Evolutionary conservation across 768 basidiomycete species (phyloP).

Genomic region (Pholiota microspora): DNA sequence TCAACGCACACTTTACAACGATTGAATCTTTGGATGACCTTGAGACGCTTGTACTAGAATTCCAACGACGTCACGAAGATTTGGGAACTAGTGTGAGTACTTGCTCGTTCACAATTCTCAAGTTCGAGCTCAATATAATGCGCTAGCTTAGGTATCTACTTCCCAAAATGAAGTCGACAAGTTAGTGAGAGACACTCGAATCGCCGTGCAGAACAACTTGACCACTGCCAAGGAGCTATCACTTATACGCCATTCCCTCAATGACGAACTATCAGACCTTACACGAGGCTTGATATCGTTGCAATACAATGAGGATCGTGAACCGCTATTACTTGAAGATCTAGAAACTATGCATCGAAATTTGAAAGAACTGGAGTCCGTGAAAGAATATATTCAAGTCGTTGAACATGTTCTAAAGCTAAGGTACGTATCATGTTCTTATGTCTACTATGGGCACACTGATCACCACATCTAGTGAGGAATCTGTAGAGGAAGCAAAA

Average conservation of each 20-base stretch:
- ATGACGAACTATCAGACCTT: constrained; percentile 74
- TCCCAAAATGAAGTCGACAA: constrained; percentile 49
- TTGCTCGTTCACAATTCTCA: constrained; percentile 5
- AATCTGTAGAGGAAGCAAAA: constrained; percentile 52
- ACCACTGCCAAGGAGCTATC: constrained; percentile 71
- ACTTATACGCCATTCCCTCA: constrained; percentile 70
- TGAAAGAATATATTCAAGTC: constrained; percentile 74
- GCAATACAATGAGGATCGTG: constrained; percentile 41
- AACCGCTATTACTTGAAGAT: constrained; percentile 74
- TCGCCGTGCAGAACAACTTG: constrained; percentile 46
- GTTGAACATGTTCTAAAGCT: constrained; percentile 68
- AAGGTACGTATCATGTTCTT: constrained; percentile 47
- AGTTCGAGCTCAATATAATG: constrained; percentile 31
- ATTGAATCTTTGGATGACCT: constrained; percentile 51
- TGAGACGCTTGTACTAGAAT: constrained; percentile 40
- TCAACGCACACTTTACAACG: constrained; percentile 48
- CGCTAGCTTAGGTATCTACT: constrained; percentile 55
- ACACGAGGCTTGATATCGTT: constrained; percentile 63
- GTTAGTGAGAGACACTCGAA: constrained; percentile 48
- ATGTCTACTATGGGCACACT: too few relatives aligned
- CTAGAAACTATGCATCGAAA: constrained; percentile 77
- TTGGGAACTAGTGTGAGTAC: constrained; percentile 46
- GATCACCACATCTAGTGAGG: constrained; percentile 44
- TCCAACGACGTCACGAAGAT: constrained; percentile 36
- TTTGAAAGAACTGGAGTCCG: constrained; percentile 72